Base-by-base conservation (phyloP, 331 rosid species). In the Acacia concinna region DNA sequence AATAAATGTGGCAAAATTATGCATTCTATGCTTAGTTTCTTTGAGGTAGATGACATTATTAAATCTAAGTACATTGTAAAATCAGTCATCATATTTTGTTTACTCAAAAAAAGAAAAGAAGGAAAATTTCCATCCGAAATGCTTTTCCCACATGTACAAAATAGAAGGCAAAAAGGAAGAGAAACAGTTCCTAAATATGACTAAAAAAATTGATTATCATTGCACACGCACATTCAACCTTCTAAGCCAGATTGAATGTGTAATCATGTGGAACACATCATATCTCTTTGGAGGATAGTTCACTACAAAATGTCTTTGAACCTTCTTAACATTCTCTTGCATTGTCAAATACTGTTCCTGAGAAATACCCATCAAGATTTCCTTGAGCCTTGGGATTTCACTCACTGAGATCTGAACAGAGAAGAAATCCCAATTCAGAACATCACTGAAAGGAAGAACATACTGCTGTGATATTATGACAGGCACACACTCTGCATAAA, bases 181-280 rank as follows among this genome's bases (percentile, higher is more conserved):
- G 17, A 54, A 37, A 31, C 8, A 6, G 14, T 23, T 25, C 4
- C 14, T 40, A 68, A 5, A 51, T 54, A 62, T 1, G 46, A 21
- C 17, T 34, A 4, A 17, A 72, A 72, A 77, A 47, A 56, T 46
- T 30, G 21, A 66, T 38, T 8, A 38, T 40, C 57, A 85, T 78
- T 69, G 81, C 10, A 85, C 76, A 40, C 5, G 54, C 28, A 85
- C 81, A 86, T 90, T 88, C 77, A 88, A 81, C 56, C 94, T 88
- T 64, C 92, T 79, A 71, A 90, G 92, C 94, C 94, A 88, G 46
- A 88, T 79, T 8, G 94, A 90, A 68, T 88, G 94, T 59, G 85
- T 28, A 35, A 86, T 90, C 92, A 90, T 86, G 78, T 86, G 88
- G 6, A 88, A 90, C 43, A 88, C 89, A 81, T 90, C 88, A 47